Conservation (phyloP, 495 filamentous ascomycete species). For the Rostrohypoxylon terebratum region DNA sequence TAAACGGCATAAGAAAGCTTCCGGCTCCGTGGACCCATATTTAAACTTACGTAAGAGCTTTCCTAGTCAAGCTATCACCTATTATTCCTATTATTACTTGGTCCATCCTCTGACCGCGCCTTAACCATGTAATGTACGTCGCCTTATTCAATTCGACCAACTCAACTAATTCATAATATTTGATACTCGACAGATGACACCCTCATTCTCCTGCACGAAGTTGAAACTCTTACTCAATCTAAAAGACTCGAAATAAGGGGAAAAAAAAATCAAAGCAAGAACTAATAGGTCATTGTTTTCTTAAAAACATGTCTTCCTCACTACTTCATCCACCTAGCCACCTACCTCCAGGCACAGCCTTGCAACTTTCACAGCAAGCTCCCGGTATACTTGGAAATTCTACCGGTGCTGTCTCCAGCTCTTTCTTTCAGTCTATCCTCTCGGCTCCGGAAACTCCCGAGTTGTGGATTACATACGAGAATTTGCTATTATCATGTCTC, state of each 20-base stretch:
- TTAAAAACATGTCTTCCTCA: slow-evolving; percentile 59
- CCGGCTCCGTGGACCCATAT: not conserved
- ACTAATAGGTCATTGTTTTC: not conserved
- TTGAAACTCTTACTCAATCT: not conserved
- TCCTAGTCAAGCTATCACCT: slow-evolving; percentile 1
- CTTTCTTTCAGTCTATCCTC: slow-evolving; percentile 64
- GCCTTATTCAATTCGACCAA: slow-evolving; percentile 2
- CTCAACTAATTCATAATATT: not conserved
- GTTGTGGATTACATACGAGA: slow-evolving; percentile 84
- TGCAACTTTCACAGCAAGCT: slow-evolving; percentile 83
- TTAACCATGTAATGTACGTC: not conserved
- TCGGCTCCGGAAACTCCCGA: slow-evolving; percentile 76
- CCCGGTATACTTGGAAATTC: slow-evolving; percentile 70
- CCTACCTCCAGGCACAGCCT: slow-evolving; percentile 63
- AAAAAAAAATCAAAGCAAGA: not conserved
- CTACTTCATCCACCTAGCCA: slow-evolving; percentile 62
- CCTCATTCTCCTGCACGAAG: not conserved
- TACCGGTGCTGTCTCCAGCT: slow-evolving; percentile 59
- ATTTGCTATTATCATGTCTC: slow-evolving; percentile 85
- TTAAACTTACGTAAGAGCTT: slow-evolving; percentile 3
- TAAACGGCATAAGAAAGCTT: not conserved
- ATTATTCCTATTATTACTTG: no score
- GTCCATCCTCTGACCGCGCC: not conserved
- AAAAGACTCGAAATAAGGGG: not conserved
- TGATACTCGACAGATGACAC: not conserved